These are phyloP conservation scores for Verticillium nubilum DNA, from an alignment of 2,329 filamentous ascomycete species.

Conservation along the genomic window DNA sequence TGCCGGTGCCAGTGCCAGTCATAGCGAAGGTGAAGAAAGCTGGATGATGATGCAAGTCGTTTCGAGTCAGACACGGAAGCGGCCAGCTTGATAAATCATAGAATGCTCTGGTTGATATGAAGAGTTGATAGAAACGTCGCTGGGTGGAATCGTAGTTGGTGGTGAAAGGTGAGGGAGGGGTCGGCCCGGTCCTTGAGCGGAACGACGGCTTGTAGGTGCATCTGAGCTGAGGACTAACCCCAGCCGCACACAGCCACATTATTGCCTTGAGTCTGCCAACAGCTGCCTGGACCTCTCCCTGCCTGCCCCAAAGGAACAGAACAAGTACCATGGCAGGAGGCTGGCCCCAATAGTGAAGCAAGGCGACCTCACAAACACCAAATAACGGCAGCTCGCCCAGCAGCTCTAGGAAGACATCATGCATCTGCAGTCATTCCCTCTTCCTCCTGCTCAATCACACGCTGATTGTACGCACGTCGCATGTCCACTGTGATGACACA, in stretches of 20 bases:
- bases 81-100: too few species aligned
- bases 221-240: neutral
- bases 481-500: neutral
- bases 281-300: too few species aligned
- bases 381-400: neutral
- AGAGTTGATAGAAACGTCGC: neutral
- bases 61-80: too few species aligned
- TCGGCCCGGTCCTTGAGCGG: neutral
- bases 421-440: neutral
- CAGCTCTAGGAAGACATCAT: neutral
- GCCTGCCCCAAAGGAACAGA: too few species aligned
- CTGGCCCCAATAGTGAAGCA: neutral
- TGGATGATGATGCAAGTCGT: too few species aligned
- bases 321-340: too few species aligned
- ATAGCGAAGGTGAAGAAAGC: neutral
- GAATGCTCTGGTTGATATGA: neutral
- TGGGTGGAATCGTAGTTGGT: neutral
- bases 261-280: neutral
- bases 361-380: neutral
- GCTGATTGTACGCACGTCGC: neutral
- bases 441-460: neutral
- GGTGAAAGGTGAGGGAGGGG: neutral
- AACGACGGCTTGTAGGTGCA: neutral
- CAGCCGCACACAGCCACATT: neutral
- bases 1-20: neutral